Percentiles rank a stretch among this genome's conserved stretches.
These are phyloP conservation scores for Pachysolen tannophilus DNA, from an alignment of 805 yeast species.

Conservation along the genomic window DNA sequence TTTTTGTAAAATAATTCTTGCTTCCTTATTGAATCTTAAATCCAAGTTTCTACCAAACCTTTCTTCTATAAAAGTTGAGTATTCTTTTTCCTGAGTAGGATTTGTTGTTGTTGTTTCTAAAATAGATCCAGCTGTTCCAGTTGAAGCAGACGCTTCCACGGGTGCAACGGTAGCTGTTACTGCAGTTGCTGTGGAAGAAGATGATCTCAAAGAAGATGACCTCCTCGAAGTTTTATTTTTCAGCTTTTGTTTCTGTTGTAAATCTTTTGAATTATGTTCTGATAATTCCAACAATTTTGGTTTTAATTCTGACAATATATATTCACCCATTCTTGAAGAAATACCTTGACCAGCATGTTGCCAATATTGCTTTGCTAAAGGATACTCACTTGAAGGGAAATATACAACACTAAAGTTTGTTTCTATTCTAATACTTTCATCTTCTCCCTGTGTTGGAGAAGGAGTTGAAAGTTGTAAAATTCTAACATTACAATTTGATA, in stretches of 20 bases:
- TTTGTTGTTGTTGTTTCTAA: conserved; percentile 5
- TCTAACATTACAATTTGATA: conserved; percentile 36
- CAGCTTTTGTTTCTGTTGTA: conserved; percentile 3
- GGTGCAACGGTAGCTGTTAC: not conserved
- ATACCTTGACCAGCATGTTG: conserved; percentile 97
- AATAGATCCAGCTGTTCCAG: too few species aligned
- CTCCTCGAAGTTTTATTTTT: conserved; percentile 8
- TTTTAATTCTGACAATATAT: conserved; percentile 56
- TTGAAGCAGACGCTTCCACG: too few species aligned
- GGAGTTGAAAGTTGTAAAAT: conserved; percentile 69
- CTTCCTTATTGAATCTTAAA: conserved; percentile 63
- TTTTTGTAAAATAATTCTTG: conserved; percentile 64
- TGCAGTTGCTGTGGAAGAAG: conserved; percentile 11
- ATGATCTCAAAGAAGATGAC: not conserved
- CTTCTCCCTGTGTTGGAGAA: conserved; percentile 52
- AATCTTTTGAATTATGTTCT: conserved; percentile 12
- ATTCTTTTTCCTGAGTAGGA: conserved; percentile 37
- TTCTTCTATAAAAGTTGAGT: conserved; percentile 69
- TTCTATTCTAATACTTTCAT: conserved; percentile 50
- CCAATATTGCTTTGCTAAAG: conserved; percentile 84
- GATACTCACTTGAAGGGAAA: conserved; percentile 49
- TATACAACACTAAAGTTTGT: conserved; percentile 75
- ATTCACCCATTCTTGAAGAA: conserved; percentile 84
- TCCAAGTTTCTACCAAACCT: conserved; percentile 88
- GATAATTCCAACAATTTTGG: conserved; percentile 26